Percentiles rank a stretch among this genome's conserved stretches.
phyloP scores from a whole-genome alignment of 192 early-diverging fungal species.

The Chytriomyces sp. region DNA sequence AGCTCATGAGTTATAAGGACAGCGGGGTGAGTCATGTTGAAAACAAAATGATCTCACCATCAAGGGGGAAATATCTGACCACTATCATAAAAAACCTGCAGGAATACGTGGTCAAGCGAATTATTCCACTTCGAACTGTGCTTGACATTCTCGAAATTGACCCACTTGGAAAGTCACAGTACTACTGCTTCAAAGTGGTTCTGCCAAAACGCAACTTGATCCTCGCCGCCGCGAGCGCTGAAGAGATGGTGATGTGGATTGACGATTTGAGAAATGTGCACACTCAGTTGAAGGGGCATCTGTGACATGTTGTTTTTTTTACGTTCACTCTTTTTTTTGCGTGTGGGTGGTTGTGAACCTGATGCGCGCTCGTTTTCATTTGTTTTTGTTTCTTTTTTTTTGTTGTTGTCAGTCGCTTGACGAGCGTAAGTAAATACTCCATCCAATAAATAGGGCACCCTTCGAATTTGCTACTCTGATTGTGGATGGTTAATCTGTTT shows the following conservation, averaged over 20 bases:
- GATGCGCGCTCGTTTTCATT: no score
- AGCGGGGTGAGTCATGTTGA: constrained; percentile 32
- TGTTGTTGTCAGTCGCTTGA: no score
- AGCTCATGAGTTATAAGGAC: constrained; percentile 53
- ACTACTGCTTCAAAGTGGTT: constrained; percentile 54
- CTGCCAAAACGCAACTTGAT: constrained; percentile 50
- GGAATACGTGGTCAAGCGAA: constrained; percentile 58
- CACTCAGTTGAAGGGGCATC: constrained; percentile 3
- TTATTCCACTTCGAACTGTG: constrained; percentile 47
- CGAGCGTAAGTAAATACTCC: no score
- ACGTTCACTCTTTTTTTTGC: no score
- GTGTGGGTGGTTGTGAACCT: no score
- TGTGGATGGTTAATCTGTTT: no score
- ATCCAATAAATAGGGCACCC: no score
- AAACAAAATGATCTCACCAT: not conserved
- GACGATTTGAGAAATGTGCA: constrained; percentile 37
- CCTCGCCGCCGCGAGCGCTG: constrained; percentile 33
- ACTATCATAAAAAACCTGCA: constrained; percentile 1
- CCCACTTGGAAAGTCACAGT: constrained; percentile 39
- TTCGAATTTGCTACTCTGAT: no score
- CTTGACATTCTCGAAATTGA: constrained; percentile 57
- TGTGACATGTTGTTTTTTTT: not conserved
- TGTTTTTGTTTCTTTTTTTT: no score
- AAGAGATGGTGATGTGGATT: constrained; percentile 46
- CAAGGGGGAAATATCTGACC: not conserved